phyloP scores from a whole-genome alignment of 345 rosid species.

The Eucalyptus viminalis region DNA sequence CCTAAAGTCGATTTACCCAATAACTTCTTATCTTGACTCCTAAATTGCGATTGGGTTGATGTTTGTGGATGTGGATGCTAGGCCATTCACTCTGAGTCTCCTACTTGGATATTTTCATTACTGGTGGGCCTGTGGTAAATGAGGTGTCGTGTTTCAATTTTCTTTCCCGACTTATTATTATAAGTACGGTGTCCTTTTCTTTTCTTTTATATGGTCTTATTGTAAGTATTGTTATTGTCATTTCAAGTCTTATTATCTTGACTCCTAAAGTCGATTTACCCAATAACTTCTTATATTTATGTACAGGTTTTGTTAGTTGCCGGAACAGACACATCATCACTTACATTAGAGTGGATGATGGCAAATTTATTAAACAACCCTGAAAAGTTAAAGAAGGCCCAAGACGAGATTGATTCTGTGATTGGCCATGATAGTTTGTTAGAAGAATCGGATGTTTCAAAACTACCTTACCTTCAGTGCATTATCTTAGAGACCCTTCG shows the following conservation, averaged over 20 bases:
- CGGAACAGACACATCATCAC: background rate
- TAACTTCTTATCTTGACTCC: too few species aligned
- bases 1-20: too few species aligned
- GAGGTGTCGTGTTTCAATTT: background rate
- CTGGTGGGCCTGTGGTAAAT: background rate
- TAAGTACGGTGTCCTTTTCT: background rate
- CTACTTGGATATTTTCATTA: background rate
- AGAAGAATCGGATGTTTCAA: conserved; percentile 14
- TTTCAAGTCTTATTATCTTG: background rate
- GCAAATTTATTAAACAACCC: background rate
- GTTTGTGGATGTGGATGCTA: background rate
- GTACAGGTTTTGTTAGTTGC: background rate
- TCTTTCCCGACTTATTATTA: background rate
- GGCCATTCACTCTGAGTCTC: background rate
- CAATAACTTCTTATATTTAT: background rate
- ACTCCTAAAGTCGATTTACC: background rate
- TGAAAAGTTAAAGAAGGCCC: conserved; percentile 9
- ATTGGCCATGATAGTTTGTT: conserved; percentile 12
- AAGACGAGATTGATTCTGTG: conserved; percentile 6
- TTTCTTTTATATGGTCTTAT: background rate
- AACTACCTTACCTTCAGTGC: conserved; percentile 26
- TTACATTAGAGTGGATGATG: background rate
- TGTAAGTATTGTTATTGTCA: background rate
- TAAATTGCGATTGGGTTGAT: background rate
- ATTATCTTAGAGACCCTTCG: background rate